phyloP scores from a whole-genome alignment of 805 yeast species.

The Candida fluviatilis region DNA sequence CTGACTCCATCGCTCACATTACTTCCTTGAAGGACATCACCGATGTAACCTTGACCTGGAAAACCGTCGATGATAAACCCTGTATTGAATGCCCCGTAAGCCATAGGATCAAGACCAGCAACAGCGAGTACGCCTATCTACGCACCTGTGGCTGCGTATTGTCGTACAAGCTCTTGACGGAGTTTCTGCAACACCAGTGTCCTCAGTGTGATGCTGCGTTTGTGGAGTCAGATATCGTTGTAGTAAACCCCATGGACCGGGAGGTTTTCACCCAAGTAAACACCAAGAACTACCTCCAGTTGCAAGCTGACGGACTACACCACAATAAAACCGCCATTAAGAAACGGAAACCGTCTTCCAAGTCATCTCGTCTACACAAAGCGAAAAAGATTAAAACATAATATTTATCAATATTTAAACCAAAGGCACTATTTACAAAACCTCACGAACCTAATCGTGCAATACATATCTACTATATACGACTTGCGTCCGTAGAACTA shows the following conservation, averaged over 20 bases:
- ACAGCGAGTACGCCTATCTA: slow-evolving; percentile 21
- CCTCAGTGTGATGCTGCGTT: slow-evolving; percentile 27
- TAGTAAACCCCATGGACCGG: slow-evolving; percentile 21
- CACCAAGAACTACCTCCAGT: slow-evolving; percentile 10
- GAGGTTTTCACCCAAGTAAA: slow-evolving; percentile 10
- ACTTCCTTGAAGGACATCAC: slow-evolving; percentile 22
- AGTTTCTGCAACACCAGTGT: slow-evolving; percentile 17
- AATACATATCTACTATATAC: no score
- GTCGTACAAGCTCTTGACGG: slow-evolving; percentile 19
- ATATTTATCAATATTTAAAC: not conserved
- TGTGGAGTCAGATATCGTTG: slow-evolving; percentile 26
- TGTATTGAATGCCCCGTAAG: slow-evolving; percentile 31
- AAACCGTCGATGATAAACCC: slow-evolving; percentile 4
- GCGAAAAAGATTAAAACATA: not conserved
- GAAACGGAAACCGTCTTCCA: slow-evolving; percentile 6
- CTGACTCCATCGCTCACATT: slow-evolving; percentile 22
- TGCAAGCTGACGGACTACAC: slow-evolving; percentile 11
- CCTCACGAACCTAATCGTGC: no score
- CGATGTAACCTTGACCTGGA: slow-evolving; percentile 21
- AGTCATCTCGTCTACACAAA: not conserved
- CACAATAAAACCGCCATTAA: slow-evolving; percentile 22
- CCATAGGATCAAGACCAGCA: slow-evolving; percentile 13
- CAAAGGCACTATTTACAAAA: not conserved
- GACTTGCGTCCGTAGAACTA: no score
- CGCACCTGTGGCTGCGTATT: slow-evolving; percentile 39